phyloP scores from a whole-genome alignment of 2,329 filamentous ascomycete species.

The Tolypocladium album region DNA sequence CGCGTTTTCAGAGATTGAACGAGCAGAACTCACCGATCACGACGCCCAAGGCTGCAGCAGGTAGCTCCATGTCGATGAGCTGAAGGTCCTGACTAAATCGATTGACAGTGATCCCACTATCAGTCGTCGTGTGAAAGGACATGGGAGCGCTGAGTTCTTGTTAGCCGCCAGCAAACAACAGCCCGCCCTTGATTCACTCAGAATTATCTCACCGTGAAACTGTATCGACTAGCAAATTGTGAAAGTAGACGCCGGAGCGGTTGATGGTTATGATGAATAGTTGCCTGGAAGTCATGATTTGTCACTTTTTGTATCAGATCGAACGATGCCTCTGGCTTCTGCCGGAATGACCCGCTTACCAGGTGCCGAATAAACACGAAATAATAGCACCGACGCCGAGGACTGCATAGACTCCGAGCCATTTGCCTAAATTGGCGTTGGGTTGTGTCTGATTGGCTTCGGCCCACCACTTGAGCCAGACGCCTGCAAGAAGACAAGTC shows the following conservation, averaged over 20 bases:
- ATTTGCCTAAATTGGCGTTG: not conserved
- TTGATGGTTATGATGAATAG: not conserved
- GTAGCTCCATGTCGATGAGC: conserved; percentile 25
- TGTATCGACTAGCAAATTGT: not conserved
- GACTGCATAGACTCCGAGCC: not conserved
- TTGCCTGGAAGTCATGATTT: not conserved
- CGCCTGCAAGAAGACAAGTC: not conserved
- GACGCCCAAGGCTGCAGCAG: conserved; percentile 13
- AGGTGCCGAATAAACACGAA: not conserved
- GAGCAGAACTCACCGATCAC: conserved; percentile 1
- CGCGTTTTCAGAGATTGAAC: not conserved
- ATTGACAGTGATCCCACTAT: conserved; percentile 23
- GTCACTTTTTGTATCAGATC: not conserved
- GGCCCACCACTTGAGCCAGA: conserved; percentile 16
- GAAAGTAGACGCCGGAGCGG: not conserved
- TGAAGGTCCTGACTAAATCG: conserved; percentile 28
- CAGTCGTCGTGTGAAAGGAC: conserved; percentile 22
- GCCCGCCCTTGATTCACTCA: not conserved
- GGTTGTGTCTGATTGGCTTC: not conserved
- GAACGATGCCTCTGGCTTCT: not conserved
- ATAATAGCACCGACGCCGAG: not conserved
- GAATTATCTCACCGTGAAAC: not conserved
- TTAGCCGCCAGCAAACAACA: not conserved
- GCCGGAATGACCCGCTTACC: not conserved
- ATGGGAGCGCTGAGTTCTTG: conserved; percentile 13